These are phyloP conservation scores for Solanum commersonii DNA, from an alignment of 257 asterid genomes.

Conservation along the genomic window DNA sequence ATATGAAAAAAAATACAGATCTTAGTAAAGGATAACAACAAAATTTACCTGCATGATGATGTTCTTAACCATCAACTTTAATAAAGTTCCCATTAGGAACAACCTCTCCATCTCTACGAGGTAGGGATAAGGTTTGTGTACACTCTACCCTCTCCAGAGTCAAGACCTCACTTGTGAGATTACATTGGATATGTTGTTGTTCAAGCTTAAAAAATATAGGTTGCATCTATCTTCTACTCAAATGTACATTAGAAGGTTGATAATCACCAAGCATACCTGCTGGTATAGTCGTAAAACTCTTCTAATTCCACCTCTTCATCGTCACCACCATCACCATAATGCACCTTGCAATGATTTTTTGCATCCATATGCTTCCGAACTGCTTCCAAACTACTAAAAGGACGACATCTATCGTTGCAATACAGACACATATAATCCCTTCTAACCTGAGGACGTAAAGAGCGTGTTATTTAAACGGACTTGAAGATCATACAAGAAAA, in stretches of 20 bases:
- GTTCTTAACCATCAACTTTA: neutral
- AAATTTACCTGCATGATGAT: neutral
- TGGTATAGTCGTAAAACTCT: constrained; percentile 87
- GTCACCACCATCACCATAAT: constrained; percentile 79
- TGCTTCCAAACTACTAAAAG: constrained; percentile 73
- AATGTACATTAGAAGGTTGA: neutral
- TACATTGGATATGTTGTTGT: too few species aligned
- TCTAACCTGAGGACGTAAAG: constrained; percentile 40
- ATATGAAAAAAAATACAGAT: neutral
- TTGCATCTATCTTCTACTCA: neutral
- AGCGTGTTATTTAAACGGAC: neutral
- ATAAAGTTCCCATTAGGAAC: too few species aligned
- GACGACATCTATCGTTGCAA: constrained; percentile 66
- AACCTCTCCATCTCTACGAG: neutral
- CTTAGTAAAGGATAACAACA: neutral
- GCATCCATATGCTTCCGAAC: constrained; percentile 94
- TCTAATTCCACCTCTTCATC: constrained; percentile 94
- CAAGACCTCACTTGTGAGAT: neutral
- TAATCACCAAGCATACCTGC: constrained; percentile 42
- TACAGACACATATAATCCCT: constrained; percentile 65
- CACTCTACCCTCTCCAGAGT: neutral
- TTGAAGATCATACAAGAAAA: neutral
- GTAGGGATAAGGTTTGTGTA: neutral
- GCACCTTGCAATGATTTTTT: constrained; percentile 84
- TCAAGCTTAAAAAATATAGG: neutral